Evolutionary conservation across 345 rosid genomes (phyloP), one percentile per base, ranked within the genome.

Genomic region (Nasturtium officinale): DNA sequence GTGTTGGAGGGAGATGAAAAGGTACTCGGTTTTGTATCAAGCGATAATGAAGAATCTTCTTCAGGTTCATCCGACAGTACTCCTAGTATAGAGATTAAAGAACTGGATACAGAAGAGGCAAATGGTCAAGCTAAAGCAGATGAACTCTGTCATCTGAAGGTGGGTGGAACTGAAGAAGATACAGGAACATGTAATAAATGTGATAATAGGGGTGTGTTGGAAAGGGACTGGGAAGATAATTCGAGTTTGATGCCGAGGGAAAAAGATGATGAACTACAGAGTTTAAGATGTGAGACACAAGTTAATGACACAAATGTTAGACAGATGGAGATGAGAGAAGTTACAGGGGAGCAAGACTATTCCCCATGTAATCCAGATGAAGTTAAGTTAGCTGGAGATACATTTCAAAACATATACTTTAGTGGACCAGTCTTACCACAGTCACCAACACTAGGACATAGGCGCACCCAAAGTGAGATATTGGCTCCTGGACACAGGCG

Each of bases 381-480:
- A n/a, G 78, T 55, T 7, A 78, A 61, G 67, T 58, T 9, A 54
- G 60, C 81, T 46, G 78, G 74, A 53, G 81, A 73, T 52, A 37
- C 74, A 73, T 61, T 37, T 67, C 69, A 77, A 74, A 69, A 72
- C 29, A 63, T 73, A 26, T 77, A 70, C 65, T 71, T 74, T 55
- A 37, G 47, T 57, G 82, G 76, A 63, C 73, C 77, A 1, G 65
- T 55, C 65, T 72, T 72, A 73, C 86, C 83, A 0, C 80, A 65
- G 57, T 53, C 73, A 15, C 80, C 78, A 3, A 60, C 85, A 25
- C 71, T 45, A 3, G 79, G 82, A 56, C 93, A 86, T 55, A 82
- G 91, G 74, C 96, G 95, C 52, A 58, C 82, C 42, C 91, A 85
- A 69, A 94, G 97, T 67, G 97, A 90, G 61, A 47, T 82, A 57